phyloP scores from a whole-genome alignment of 106 monocot species.

The Dendrobium officinale region DNA sequence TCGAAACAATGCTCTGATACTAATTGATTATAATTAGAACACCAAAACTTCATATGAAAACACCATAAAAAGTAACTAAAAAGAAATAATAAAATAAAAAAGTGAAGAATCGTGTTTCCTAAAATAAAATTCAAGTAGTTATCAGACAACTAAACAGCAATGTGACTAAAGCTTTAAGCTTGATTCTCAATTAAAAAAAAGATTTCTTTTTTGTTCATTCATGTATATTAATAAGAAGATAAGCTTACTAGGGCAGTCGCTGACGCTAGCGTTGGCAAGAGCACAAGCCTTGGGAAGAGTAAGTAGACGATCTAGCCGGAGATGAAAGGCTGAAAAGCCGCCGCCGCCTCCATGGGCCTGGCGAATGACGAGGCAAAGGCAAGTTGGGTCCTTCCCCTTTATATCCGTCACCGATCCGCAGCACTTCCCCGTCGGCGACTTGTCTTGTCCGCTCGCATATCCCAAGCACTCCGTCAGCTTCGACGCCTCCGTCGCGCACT shows the following conservation, averaged over 20 bases:
- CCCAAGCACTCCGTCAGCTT: constrained; percentile 51
- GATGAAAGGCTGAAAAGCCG: background rate
- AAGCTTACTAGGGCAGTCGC: constrained; percentile 52
- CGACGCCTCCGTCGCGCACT: constrained; percentile 29
- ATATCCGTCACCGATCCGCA: constrained; percentile 38
- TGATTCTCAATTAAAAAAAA: background rate
- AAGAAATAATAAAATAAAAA: no score
- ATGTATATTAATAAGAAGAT: background rate
- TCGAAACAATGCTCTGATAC: no score
- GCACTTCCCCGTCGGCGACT: constrained; percentile 40
- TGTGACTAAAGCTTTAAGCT: no score
- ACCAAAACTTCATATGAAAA: no score
- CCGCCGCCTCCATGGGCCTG: constrained; percentile 20
- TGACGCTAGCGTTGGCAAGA: constrained; percentile 33
- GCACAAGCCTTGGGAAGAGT: constrained; percentile 48
- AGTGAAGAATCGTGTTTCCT: no score
- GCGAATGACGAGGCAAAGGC: constrained; percentile 76
- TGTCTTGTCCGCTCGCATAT: constrained; percentile 35
- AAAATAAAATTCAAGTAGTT: no score
- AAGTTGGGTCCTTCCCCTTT: constrained; percentile 25
- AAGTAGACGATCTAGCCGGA: constrained; percentile 41
- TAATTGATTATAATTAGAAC: no score
- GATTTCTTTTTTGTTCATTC: no score
- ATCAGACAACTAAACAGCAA: no score
- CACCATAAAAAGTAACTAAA: no score